These are phyloP conservation scores for Nepenthes gracilis DNA, from an alignment of 148 eudicot species.

Conservation along the genomic window DNA sequence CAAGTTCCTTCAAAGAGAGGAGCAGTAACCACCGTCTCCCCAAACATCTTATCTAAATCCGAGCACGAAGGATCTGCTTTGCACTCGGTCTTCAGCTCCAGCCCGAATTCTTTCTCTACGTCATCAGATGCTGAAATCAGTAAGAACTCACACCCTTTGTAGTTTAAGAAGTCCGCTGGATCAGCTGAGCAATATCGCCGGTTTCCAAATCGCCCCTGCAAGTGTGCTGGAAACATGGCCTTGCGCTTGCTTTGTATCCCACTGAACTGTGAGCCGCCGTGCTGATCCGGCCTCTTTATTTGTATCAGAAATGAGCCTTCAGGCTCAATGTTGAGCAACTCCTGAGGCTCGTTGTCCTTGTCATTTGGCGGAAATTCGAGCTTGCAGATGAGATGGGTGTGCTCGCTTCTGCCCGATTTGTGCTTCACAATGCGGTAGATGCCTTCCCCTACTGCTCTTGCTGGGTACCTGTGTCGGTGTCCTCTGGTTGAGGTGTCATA, in stretches of 20 bases:
- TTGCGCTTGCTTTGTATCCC: constrained; percentile 51
- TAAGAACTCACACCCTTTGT: constrained; percentile 78
- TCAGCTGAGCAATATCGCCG: constrained; percentile 34
- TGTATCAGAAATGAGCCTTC: constrained; percentile 69
- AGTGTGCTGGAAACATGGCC: constrained; percentile 57
- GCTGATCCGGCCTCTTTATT: constrained; percentile 53
- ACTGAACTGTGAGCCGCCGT: constrained; percentile 18
- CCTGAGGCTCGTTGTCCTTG: constrained; percentile 29
- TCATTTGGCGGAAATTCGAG: constrained; percentile 52
- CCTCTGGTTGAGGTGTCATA: constrained; percentile 67
- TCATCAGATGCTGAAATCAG: constrained; percentile 63
- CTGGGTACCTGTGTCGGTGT: constrained; percentile 32
- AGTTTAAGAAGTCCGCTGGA: constrained; percentile 70
- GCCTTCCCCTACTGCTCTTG: constrained; percentile 72
- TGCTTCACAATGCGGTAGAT: constrained; percentile 57
- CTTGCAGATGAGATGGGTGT: constrained; percentile 67
- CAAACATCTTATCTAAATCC: constrained; percentile 56
- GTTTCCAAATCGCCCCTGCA: constrained; percentile 47
- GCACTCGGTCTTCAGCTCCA: constrained; percentile 27
- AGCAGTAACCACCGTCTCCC: constrained; percentile 27
- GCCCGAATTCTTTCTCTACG: constrained; percentile 49
- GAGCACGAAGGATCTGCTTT: constrained; percentile 32
- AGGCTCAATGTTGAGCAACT: constrained; percentile 31
- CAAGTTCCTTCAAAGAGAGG: constrained; percentile 67
- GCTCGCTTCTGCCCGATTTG: constrained; percentile 24